Percentiles rank a stretch among this genome's conserved stretches.
Conservation (phyloP, 345 rosid genomes). For the Populus deltoides region DNA sequence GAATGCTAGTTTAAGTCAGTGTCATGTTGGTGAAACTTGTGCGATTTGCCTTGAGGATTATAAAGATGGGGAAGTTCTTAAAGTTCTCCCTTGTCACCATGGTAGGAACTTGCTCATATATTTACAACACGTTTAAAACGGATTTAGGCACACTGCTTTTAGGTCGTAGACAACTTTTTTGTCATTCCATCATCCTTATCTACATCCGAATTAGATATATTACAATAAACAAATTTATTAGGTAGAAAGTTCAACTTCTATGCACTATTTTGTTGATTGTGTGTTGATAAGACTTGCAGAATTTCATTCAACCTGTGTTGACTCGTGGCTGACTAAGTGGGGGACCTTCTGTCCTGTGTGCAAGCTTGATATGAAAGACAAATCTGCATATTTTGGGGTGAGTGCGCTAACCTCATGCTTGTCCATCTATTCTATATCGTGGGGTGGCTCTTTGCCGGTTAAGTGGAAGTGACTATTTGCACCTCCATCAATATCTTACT, state of each 20-base stretch:
- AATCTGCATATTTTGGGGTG: conserved; percentile 43
- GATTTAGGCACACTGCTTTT: background rate
- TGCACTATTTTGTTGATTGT: background rate
- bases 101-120: conserved; percentile 33
- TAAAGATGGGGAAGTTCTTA: conserved; percentile 56
- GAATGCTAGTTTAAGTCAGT: conserved; percentile 28
- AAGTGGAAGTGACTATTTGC: background rate
- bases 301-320: conserved; percentile 64
- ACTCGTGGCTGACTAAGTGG: conserved; percentile 76
- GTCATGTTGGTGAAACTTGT: conserved; percentile 51
- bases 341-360: conserved; percentile 79
- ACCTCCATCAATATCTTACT: background rate
- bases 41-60: conserved; percentile 78
- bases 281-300: conserved; percentile 36
- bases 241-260: too few relatives aligned
- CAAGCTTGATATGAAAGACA: conserved; percentile 59
- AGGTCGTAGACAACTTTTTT: background rate
- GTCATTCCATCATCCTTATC: background rate
- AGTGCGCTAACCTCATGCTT: conserved; percentile 4
- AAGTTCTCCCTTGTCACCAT: conserved; percentile 70
- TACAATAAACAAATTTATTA: background rate
- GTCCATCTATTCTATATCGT: background rate
- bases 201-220: too few relatives aligned
- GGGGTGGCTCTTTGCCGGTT: background rate
- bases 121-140: background rate